phyloP scores from a whole-genome alignment of 1,284 basidiomycete species.

The Naganishia albida region DNA sequence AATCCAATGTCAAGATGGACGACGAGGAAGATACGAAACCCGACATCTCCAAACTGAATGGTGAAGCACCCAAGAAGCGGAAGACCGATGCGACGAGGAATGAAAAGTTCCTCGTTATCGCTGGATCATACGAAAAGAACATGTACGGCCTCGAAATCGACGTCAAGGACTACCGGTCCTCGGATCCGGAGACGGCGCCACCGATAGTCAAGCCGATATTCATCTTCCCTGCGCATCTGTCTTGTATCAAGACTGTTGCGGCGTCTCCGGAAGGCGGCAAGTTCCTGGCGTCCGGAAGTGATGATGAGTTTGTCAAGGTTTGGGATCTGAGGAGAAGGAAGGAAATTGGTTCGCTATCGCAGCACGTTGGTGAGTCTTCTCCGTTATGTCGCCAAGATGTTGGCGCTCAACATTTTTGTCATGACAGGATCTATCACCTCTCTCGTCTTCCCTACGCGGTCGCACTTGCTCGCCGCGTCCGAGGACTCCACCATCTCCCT shows the following conservation, averaged over 20 bases:
- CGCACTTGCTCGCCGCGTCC: conserved; percentile 84
- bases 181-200: conserved; percentile 22
- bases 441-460: conserved; percentile 80
- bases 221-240: conserved; percentile 94
- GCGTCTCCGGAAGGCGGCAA: conserved; percentile 83
- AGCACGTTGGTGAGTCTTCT: conserved; percentile 76
- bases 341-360: conserved; percentile 88
- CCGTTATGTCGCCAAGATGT: not conserved
- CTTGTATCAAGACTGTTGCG: conserved; percentile 84
- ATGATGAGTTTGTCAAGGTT: conserved; percentile 95
- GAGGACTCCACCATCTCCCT: conserved; percentile 87
- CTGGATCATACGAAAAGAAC: conserved; percentile 92
- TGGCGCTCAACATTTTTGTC: conserved; percentile 34
- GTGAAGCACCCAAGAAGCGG: not conserved
- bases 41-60: conserved; percentile 26
- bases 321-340: conserved; percentile 90
- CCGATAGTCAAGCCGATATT: conserved; percentile 66
- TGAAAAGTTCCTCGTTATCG: conserved; percentile 72
- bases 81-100: conserved; percentile 7
- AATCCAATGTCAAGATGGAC: conserved; percentile 6
- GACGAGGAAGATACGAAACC: conserved; percentile 32
- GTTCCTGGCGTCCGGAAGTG: conserved; percentile 91
- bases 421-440: conserved; percentile 81
- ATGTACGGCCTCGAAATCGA: conserved; percentile 76
- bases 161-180: conserved; percentile 32